Evolutionary conservation across 129 eudicot species (phyloP).

Genomic region (Solidago caesia): DNA sequence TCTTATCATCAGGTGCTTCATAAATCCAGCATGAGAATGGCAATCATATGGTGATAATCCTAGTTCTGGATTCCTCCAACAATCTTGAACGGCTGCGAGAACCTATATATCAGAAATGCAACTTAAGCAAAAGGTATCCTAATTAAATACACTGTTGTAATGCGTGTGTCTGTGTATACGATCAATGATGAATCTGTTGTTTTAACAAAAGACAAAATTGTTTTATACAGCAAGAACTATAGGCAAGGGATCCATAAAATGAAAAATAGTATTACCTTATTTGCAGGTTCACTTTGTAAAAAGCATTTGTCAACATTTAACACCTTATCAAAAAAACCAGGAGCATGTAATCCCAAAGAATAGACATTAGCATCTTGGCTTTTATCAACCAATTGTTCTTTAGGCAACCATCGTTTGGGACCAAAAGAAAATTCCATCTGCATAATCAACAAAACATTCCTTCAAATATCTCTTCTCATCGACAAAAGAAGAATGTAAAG

Average conservation of each 20-base stretch:
- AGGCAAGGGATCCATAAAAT: slow-evolving; percentile 2
- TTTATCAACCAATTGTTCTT: slow-evolving; percentile 51
- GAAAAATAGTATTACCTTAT: slow-evolving; percentile 50
- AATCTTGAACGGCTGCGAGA: slow-evolving; percentile 88
- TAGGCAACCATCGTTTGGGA: slow-evolving; percentile 70
- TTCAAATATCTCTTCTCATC: slow-evolving; percentile 10
- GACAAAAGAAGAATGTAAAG: not conserved
- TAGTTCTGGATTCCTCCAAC: slow-evolving; percentile 72
- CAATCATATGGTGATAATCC: slow-evolving; percentile 81
- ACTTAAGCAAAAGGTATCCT: slow-evolving; percentile 34
- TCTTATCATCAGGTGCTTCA: slow-evolving; percentile 87
- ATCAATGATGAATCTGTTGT: not conserved
- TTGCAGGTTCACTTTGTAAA: slow-evolving; percentile 89
- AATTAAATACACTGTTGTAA: not conserved
- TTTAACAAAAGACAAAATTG: not conserved
- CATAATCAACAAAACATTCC: slow-evolving; percentile 21
- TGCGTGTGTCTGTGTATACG: not conserved
- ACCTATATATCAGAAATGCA: slow-evolving; percentile 72
- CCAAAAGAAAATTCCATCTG: slow-evolving; percentile 99
- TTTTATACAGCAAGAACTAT: not conserved
- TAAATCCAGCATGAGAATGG: slow-evolving; percentile 75
- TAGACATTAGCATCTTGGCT: slow-evolving; percentile 39
- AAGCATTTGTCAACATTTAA: slow-evolving; percentile 77
- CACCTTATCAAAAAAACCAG: slow-evolving; percentile 94
- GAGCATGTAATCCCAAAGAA: slow-evolving; percentile 96